These are phyloP conservation scores for Omphalotus olearius DNA, from an alignment of 1,284 basidiomycete species.

Conservation along the genomic window DNA sequence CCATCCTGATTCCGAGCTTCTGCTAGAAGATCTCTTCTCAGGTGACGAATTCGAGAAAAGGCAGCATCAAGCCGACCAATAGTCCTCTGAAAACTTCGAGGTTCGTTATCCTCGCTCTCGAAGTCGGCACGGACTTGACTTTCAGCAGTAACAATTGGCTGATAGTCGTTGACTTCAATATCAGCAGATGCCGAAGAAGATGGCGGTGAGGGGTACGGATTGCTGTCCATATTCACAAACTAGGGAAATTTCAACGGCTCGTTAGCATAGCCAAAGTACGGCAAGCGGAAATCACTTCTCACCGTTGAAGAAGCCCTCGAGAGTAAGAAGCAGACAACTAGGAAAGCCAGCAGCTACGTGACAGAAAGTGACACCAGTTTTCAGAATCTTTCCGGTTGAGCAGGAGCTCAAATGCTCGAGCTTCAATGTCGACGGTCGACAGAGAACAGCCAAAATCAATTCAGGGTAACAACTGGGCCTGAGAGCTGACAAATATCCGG, in stretches of 20 bases:
- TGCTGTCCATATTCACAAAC: constrained; percentile 15
- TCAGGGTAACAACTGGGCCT: neutral
- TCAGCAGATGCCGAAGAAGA: constrained; percentile 19
- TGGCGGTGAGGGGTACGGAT: constrained; percentile 24
- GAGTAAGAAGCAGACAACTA: neutral
- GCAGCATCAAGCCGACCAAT: constrained; percentile 16
- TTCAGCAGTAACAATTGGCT: too few species aligned
- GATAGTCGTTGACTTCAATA: constrained; percentile 10
- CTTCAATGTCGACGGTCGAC: constrained; percentile 1
- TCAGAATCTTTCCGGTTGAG: too few species aligned
- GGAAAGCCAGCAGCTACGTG: neutral
- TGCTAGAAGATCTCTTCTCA: constrained; percentile 32
- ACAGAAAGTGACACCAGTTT: neutral
- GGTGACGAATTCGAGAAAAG: constrained; percentile 41
- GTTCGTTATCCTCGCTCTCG: too few species aligned
- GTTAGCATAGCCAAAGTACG: neutral
- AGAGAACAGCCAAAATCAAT: neutral
- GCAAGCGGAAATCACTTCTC: neutral
- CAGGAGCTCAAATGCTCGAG: too few species aligned
- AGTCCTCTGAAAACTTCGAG: constrained; percentile 12
- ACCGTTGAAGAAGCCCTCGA: neutral
- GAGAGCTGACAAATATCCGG: neutral
- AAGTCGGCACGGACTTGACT: too few species aligned
- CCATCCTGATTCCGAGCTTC: constrained; percentile 13
- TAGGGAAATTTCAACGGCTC: neutral